These are phyloP conservation scores for Macrocybe gigantea DNA, from an alignment of 768 basidiomycete species.

Conservation along the genomic window DNA sequence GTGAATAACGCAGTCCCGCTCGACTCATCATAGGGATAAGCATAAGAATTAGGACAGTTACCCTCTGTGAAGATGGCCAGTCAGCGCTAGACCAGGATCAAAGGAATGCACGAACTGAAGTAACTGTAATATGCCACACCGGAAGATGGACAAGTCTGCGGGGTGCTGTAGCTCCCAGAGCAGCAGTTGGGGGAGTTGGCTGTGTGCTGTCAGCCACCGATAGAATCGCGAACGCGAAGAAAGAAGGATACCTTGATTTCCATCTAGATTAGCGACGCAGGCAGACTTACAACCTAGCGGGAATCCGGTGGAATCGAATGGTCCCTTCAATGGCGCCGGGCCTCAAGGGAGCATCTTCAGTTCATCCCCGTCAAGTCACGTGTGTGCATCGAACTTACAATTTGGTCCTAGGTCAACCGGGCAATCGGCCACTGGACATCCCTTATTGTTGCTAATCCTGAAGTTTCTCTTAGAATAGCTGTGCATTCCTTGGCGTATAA, in stretches of 20 bases:
- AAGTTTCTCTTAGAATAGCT: neutral
- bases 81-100: neutral
- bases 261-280: conserved; percentile 39
- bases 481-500: neutral
- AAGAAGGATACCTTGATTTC: conserved; percentile 25
- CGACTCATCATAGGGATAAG: conserved; percentile 51
- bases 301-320: conserved; percentile 45
- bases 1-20: conserved; percentile 48
- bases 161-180: conserved; percentile 45
- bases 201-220: conserved; percentile 10
- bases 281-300: conserved; percentile 60
- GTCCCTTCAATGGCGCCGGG: conserved; percentile 45
- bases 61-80: conserved; percentile 18
- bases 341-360: conserved; percentile 21
- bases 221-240: neutral
- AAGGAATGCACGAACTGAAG: conserved; percentile 20
- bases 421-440: conserved; percentile 52
- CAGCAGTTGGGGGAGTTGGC: conserved; percentile 63
- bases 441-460: conserved; percentile 46
- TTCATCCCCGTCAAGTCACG: neutral
- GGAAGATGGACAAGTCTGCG: conserved; percentile 50
- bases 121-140: conserved; percentile 34
- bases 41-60: conserved; percentile 42
- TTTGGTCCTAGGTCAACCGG: conserved; percentile 55
- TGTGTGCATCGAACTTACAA: conserved; percentile 30